Conservation (phyloP, 164 flowering plant species). For the Liquidambar formosana region DNA sequence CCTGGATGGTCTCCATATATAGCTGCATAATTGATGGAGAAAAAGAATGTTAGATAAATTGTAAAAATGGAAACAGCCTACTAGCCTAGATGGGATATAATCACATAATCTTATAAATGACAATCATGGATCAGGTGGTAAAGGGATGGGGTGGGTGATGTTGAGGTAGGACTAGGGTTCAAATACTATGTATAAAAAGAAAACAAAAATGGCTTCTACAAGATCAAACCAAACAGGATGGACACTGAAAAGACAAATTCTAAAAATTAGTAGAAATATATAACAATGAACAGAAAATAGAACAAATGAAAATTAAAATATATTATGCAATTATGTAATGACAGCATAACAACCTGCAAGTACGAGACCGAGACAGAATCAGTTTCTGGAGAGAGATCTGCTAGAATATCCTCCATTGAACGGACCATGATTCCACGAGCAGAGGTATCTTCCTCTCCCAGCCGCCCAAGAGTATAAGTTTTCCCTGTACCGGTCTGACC, state of each 20-base stretch:
- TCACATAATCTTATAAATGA: no score
- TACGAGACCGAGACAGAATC: conserved; percentile 85
- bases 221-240: neutral
- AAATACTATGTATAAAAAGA: no score
- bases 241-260: neutral
- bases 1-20: conserved; percentile 98
- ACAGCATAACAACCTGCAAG: conserved; percentile 67
- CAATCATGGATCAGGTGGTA: no score
- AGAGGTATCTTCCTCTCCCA: conserved; percentile 93
- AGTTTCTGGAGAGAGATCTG: conserved; percentile 60
- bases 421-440: conserved; percentile 98
- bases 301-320: neutral
- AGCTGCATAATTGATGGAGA: conserved; percentile 50
- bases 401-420: conserved; percentile 94
- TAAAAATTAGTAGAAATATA: neutral
- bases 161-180: no score
- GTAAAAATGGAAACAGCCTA: neutral
- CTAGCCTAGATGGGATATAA: neutral
- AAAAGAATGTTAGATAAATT: neutral
- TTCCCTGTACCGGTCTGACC: conserved; percentile 99
- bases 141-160: no score
- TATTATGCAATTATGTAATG: neutral
- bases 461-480: conserved; percentile 91
- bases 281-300: neutral
- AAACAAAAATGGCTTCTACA: neutral